These are phyloP conservation scores for Pleodorina starrii DNA, from an alignment of 139 green algal species.

Conservation along the genomic window DNA sequence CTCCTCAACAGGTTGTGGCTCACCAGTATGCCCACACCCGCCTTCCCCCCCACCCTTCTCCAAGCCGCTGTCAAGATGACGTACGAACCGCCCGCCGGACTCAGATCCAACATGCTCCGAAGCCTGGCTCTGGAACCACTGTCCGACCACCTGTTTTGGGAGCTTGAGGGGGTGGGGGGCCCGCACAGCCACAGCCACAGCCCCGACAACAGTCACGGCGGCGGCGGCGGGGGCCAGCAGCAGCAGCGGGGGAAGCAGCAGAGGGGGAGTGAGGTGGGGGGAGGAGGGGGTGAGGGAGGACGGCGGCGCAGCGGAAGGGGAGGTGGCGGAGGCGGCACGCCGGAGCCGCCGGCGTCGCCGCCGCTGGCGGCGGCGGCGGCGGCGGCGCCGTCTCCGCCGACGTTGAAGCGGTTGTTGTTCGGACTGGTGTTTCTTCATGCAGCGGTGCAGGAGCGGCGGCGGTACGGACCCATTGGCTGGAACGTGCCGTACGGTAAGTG, in stretches of 20 bases:
- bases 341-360: neutral
- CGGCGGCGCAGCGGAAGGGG: neutral
- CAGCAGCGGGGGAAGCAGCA: too few species aligned
- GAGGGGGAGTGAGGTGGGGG: too few species aligned
- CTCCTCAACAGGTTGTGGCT: conserved; percentile 68
- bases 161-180: conserved; percentile 10
- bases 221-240: neutral
- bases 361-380: neutral
- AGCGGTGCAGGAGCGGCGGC: conserved; percentile 67
- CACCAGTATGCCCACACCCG: conserved; percentile 62
- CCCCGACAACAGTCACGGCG: neutral
- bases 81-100: conserved; percentile 71
- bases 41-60: conserved; percentile 68
- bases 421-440: conserved; percentile 65
- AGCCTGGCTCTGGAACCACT: conserved; percentile 64
- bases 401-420: conserved; percentile 59
- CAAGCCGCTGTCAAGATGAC: conserved; percentile 79
- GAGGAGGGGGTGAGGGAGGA: neutral
- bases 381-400: neutral
- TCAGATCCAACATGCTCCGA: conserved; percentile 67
- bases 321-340: neutral
- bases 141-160: conserved; percentile 47
- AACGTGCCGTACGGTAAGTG: conserved; percentile 72
- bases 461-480: conserved; percentile 77
- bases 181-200: neutral